Conservation (phyloP, 2,329 filamentous ascomycete genomes). For the Grosmannia serpens region DNA sequence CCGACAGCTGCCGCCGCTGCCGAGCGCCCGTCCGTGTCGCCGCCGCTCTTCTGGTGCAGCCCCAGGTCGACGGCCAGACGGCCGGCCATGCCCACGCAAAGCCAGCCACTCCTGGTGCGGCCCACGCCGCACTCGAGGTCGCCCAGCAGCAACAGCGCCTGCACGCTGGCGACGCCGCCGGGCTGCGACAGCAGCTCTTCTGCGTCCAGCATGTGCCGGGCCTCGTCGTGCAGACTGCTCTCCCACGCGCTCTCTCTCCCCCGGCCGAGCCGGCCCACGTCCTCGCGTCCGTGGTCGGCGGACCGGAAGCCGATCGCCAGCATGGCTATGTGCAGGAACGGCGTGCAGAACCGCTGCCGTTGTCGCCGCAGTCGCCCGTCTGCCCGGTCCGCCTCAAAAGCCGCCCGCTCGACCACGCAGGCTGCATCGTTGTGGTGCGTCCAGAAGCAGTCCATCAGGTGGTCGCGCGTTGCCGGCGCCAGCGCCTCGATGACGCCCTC, state of each 20-base stretch:
- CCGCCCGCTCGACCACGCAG: conserved; percentile 35
- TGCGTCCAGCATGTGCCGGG: conserved; percentile 41
- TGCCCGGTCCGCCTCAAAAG: conserved; percentile 36
- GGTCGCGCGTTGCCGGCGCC: conserved; percentile 34
- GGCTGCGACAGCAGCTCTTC: conserved; percentile 41
- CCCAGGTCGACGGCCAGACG: conserved; percentile 36
- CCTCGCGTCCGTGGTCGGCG: conserved; percentile 34
- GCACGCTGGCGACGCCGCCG: conserved; percentile 39
- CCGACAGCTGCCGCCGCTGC: conserved; percentile 33
- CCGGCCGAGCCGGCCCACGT: conserved; percentile 31
- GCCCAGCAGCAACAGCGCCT: conserved; percentile 37
- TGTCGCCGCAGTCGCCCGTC: conserved; percentile 30
- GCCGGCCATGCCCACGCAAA: conserved; percentile 37
- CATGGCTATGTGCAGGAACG: conserved; percentile 39
- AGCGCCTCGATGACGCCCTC: conserved; percentile 36
- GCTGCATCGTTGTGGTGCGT: conserved; percentile 37
- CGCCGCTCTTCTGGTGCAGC: conserved; percentile 33
- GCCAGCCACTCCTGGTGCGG: conserved; percentile 41
- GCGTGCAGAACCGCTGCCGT: conserved; percentile 39
- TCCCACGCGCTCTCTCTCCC: no score
- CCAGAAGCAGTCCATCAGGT: conserved; percentile 41
- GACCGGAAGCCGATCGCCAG: conserved; percentile 41
- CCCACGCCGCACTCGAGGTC: conserved; percentile 43
- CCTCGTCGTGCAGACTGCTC: conserved; percentile 40
- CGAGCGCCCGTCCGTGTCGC: conserved; percentile 36